Evolutionary conservation across 331 rosid genomes (phyloP), one percentile per base, ranked within the genome.

Genomic region (Pyrus hybrid): DNA sequence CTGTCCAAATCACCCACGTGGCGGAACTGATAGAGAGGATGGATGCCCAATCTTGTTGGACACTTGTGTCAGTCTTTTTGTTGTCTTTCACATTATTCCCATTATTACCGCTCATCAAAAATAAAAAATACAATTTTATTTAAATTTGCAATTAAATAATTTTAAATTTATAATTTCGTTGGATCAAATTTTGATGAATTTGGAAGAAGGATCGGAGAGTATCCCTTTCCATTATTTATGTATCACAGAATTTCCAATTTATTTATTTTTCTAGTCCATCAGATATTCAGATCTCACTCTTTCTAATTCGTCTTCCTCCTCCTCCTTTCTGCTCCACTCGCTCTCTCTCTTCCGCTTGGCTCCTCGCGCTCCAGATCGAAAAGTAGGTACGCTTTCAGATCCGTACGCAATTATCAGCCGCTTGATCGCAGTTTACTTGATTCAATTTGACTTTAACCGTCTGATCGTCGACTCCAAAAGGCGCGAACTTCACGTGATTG

Each of bases 271-370:
- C 45, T 71, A 76, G 84, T 70, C 85, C 86, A 69, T 81, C 76
- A 83, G 92, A 86, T 91, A 86, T 85, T 81, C 76, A 85, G 91
- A 86, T 91, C 88, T 84, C 86, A 35, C 83, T 76, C 25, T 11
- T 47, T 22, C 3, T 65, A 29, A 29, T 74, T 78, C 65, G 32
- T 74, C 67, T 41, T 41, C 66, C 69, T 68, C 76, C 67, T 65
- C 58, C 78, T 20, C 60, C 61, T 20, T 21, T 43, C 71, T 68
- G 68, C 41, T 53, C 80, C 43, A 37, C 76, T 71, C 54, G 63
- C 56, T 82, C 81, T 79, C 71, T 80, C 68, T 75, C 77, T 75
- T 49, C 76, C 58, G 28, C 68, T 33, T 43, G 30, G 63, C 73
- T 70, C 12, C 29, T 54, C 56, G 69, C 30, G 77, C 63, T 72